Evolutionary conservation across 2,329 filamentous ascomycete species (phyloP), one percentile per base, ranked within the genome.

Genomic region (Aspergillus unguis): DNA sequence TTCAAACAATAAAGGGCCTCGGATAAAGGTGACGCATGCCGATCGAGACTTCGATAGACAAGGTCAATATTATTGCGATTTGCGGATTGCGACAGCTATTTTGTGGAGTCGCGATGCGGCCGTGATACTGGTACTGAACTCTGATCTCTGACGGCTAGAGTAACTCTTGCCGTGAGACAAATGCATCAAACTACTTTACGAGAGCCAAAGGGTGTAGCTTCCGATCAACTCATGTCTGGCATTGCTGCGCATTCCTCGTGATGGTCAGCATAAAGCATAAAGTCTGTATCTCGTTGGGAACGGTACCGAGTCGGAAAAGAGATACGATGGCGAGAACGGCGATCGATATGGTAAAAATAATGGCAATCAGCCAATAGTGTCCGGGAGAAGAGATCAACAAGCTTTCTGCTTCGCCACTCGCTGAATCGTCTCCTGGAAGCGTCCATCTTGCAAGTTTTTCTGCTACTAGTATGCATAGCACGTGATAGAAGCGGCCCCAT

Each of bases 21-120:
- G 31, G 25, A 38, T n/a, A 33, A 44, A 28, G 28, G n/a, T 33
- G 42, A 37, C 25, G 26, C 29, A 38, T n/a, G 44, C 44, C 23
- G 44, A 52, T 49, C 45, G 36, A 40, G 9, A 43, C 33, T 45
- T 44, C 42, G 31, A 45, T 27, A 11, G 35, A 29, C 23, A 46
- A 23, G 36, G 23, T 43, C 43, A 40, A 41, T 40, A 51, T 51
- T 37, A 37, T 38, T 38, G 36, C 36, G 36, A 38, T 38, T 23
- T 51, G 49, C 43, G 42, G 46, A 35, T 57, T 52, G 48, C 55
- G 37, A 50, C 38, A 23, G 37, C 48, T 46, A 49, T 40, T 17
- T 35, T 44, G 55, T 55, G 49, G 52, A 50, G 44, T 45, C 31
- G 11, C 17, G 11, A 35, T 40, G 27, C 17, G 17, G 17, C 17